Base-by-base conservation (phyloP, 805 yeast genomes). In the Candida boleticola region DNA sequence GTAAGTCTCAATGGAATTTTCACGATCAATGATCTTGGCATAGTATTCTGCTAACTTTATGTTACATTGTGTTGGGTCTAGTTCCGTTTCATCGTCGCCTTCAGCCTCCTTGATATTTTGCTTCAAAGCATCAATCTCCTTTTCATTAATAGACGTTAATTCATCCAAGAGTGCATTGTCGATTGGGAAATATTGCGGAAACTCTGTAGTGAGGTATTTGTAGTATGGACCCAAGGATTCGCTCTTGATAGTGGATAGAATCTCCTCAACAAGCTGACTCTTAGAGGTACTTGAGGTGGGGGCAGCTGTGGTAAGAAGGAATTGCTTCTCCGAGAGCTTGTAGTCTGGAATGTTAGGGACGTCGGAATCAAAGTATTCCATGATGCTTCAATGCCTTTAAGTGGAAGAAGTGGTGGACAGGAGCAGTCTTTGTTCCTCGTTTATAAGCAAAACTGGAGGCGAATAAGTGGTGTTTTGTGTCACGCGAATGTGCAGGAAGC, bases 1-100 rank as follows among this genome's bases (percentile, higher is more conserved):
- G 53, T 86, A 74, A 1, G 88, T 80, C 26, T 71, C 64, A 32
- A 77, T 66, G 5, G 96, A 92, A 52, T 85, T 83, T 26, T 71
- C 66, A 49, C 80, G 77, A 62, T 92, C 97, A 47, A 96, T 92
- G 54, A 89, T 86, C 46, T 73, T 71, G 10, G 97, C 82, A 63
- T 88, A 92, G 64, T 83, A 88, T 59, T 90, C 95, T 27, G 96
- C 97, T 23, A 93, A 77, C 55, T 82, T 78, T 42, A 81, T 78
- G 77, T 89, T 85, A 35, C 83, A 80, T 47, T 82, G 82, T 6
- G 89, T 82, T 29, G 82, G 76, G 57, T 89, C 96, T 50, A 85
- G 66, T 59, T 89, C 96, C 26, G 96, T 95, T 61, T 90, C 97
- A 46, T 83, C 87, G 44, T 81, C 89, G 43, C 75, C 79, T 39